phyloP scores from a whole-genome alignment of 2,329 filamentous ascomycete species.

The Alternaria dauci region DNA sequence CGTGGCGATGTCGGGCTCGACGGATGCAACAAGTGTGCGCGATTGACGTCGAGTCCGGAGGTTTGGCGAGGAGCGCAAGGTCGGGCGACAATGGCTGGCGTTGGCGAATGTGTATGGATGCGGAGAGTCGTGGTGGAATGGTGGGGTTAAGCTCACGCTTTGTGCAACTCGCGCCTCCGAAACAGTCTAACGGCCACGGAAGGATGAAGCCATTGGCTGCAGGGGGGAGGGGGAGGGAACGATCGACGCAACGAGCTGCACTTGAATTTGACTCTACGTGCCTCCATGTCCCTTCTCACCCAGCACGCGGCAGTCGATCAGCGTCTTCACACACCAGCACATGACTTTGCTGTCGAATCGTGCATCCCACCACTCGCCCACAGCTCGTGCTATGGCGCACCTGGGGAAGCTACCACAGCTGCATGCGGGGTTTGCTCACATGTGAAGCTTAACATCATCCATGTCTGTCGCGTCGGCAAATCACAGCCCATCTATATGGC shows the following conservation, averaged over 20 bases:
- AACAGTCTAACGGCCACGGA: slow-evolving; percentile 27
- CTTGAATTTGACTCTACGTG: slow-evolving; percentile 21
- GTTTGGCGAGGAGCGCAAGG: slow-evolving; percentile 18
- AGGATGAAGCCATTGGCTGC: slow-evolving; percentile 34
- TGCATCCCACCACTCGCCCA: slow-evolving; percentile 4
- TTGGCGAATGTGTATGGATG: slow-evolving; percentile 26
- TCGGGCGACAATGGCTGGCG: slow-evolving; percentile 40
- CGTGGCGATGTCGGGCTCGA: slow-evolving; percentile 32
- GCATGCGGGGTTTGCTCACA: slow-evolving; percentile 39
- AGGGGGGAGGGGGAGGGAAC: slow-evolving; percentile 1
- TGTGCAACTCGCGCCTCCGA: slow-evolving; percentile 32
- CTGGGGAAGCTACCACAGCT: slow-evolving; percentile 4
- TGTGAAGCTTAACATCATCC: slow-evolving; percentile 34
- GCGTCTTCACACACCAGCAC: neutral
- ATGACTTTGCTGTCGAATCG: neutral
- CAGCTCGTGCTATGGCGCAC: slow-evolving; percentile 6
- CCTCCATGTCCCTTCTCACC: slow-evolving; percentile 19
- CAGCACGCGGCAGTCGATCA: slow-evolving; percentile 5
- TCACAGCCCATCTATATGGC: slow-evolving; percentile 19
- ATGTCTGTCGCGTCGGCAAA: slow-evolving; percentile 29
- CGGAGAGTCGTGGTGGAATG: slow-evolving; percentile 44
- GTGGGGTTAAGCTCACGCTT: slow-evolving; percentile 47
- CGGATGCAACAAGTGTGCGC: slow-evolving; percentile 24
- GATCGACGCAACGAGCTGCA: slow-evolving; percentile 33
- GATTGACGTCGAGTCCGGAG: slow-evolving; percentile 14